These are phyloP conservation scores for Haplosporangium sp. DNA, from an alignment of 371 early-diverging fungal species.

Conservation along the genomic window DNA sequence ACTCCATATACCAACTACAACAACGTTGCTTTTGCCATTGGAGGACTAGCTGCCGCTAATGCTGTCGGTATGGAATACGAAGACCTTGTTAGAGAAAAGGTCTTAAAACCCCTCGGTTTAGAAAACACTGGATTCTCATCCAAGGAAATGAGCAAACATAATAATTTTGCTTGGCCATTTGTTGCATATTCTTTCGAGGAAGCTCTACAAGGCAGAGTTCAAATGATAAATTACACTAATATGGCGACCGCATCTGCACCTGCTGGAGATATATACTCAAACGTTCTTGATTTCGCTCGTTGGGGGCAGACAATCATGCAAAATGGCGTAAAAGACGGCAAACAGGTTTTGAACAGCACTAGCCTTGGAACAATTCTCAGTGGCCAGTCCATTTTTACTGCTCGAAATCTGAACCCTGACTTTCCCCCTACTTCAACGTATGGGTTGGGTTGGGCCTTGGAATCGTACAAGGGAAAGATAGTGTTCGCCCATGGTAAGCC, in stretches of 20 bases:
- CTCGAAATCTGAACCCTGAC: conserved; percentile 1
- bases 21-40: background rate
- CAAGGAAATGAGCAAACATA: background rate
- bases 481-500: conserved; percentile 13
- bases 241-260: background rate
- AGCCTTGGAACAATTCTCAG: background rate
- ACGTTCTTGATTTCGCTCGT: background rate
- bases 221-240: too few species aligned
- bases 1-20: background rate
- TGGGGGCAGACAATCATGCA: conserved; percentile 1
- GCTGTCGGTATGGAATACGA: background rate
- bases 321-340: background rate
- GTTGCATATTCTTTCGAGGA: background rate
- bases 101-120: background rate
- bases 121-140: background rate
- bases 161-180: background rate
- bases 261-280: conserved; percentile 6
- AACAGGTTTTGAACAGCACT: background rate
- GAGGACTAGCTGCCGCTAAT: background rate
- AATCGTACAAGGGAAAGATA: conserved; percentile 17
- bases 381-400: conserved; percentile 4
- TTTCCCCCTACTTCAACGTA: conserved; percentile 7
- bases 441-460: conserved; percentile 19
- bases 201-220: background rate
- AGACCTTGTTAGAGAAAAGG: background rate